Conservation (phyloP, 257 asterid species). For the Forsythia suspensa region DNA sequence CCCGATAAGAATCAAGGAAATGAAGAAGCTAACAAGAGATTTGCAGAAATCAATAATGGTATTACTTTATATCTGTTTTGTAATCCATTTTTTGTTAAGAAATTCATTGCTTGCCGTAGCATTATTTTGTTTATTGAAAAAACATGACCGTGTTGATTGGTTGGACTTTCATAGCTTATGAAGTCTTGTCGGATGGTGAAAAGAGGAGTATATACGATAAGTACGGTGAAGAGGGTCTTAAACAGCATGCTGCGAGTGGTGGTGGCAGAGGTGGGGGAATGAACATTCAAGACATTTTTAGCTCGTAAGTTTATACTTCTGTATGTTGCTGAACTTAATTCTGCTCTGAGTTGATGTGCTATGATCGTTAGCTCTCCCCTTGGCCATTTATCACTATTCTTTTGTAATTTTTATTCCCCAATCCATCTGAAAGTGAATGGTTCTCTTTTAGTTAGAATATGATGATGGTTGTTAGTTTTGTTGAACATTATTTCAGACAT, state of each 20-base stretch:
- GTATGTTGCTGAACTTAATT: not conserved
- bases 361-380: not conserved
- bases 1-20: conserved; percentile 92
- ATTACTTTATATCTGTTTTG: not conserved
- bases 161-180: conserved; percentile 65
- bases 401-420: not conserved
- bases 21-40: conserved; percentile 88
- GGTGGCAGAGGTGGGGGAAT: conserved; percentile 82
- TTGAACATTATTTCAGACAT: not conserved
- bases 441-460: not conserved
- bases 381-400: not conserved
- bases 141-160: conserved; percentile 26
- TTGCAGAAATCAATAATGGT: conserved; percentile 95
- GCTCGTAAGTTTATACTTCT: conserved; percentile 55
- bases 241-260: conserved; percentile 86
- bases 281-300: conserved; percentile 86
- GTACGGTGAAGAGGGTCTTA: conserved; percentile 91
- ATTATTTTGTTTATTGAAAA: conserved; percentile 5
- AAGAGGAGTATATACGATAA: conserved; percentile 82
- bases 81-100: not conserved
- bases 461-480: not conserved
- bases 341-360: not conserved
- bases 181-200: conserved; percentile 80
- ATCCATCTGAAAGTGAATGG: not conserved
- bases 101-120: not conserved